A percentile compares a stretch with the other conserved stretches of the same genome.
Evolutionary conservation across 2,329 filamentous ascomycete genomes (phyloP).

Genomic region (Penicillium expansum): DNA sequence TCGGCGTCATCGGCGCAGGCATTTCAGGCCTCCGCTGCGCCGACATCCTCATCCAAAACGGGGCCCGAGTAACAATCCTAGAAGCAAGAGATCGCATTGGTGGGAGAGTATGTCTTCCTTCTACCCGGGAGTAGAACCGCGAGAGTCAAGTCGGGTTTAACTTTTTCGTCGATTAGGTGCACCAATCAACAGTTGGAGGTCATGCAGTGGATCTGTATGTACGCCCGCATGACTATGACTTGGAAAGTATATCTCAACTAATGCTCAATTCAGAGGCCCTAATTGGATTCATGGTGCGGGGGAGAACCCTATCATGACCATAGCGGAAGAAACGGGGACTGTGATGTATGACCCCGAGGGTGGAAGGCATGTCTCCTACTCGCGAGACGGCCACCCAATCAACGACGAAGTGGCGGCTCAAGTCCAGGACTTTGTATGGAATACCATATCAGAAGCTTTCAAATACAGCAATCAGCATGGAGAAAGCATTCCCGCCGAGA

Average conservation of each 20-base stretch:
- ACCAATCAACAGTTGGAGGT: slow-evolving; percentile 48
- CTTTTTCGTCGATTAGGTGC: slow-evolving; percentile 41
- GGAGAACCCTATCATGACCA: slow-evolving; percentile 57
- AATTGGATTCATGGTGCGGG: slow-evolving; percentile 65
- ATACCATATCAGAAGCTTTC: slow-evolving; percentile 58
- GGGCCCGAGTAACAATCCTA: slow-evolving; percentile 57
- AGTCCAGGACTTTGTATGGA: slow-evolving; percentile 53
- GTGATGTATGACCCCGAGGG: slow-evolving; percentile 53
- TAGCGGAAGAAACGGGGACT: slow-evolving; percentile 55
- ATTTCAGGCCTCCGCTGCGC: slow-evolving; percentile 60
- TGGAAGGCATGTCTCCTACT: slow-evolving; percentile 47
- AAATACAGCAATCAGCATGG: slow-evolving; percentile 55
- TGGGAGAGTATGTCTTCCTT: slow-evolving; percentile 49
- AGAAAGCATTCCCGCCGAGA: slow-evolving; percentile 49
- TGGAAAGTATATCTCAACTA: not conserved
- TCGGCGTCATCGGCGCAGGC: slow-evolving; percentile 62
- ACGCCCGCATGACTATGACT: not conserved
- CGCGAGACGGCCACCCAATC: slow-evolving; percentile 46
- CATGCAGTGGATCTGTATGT: slow-evolving; percentile 58
- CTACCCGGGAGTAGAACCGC: not conserved
- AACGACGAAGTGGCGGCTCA: slow-evolving; percentile 32
- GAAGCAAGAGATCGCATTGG: slow-evolving; percentile 60
- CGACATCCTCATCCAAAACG: slow-evolving; percentile 56
- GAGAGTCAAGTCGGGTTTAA: not conserved
- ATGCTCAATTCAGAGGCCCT: slow-evolving; percentile 49